Percentiles rank a stretch among this genome's conserved stretches.
Conservation (phyloP, 106 monocot species). For the Dioscorea dumetorum region DNA sequence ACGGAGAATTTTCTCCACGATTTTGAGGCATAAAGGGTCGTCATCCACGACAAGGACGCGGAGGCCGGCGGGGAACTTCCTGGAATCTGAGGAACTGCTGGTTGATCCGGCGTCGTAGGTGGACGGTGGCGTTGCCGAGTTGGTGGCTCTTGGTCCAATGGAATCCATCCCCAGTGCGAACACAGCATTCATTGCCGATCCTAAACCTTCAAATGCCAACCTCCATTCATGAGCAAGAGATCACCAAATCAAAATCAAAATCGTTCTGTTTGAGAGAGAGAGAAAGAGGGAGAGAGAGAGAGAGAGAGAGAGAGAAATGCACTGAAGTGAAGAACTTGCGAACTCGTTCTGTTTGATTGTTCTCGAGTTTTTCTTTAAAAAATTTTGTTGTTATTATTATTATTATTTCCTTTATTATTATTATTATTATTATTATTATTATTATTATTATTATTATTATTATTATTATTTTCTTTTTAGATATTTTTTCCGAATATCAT, state of each 20-base stretch:
- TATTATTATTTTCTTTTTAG: too few species aligned
- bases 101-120: too few species aligned
- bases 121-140: too few species aligned
- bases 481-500: too few species aligned
- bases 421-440: too few species aligned
- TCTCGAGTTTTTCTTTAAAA: too few species aligned
- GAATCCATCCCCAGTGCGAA: background rate
- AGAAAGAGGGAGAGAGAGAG: background rate
- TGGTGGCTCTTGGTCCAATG: background rate
- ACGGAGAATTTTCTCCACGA: constrained; percentile 8
- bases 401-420: too few species aligned
- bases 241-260: background rate
- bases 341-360: constrained; percentile 3
- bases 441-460: too few species aligned
- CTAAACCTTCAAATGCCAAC: background rate
- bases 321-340: background rate
- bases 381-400: too few species aligned
- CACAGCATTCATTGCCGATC: background rate
- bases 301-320: background rate
- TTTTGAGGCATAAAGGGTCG: constrained; percentile 11
- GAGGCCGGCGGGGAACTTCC: constrained; percentile 11
- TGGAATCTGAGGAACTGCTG: too few species aligned
- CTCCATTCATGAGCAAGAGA: background rate
- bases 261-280: too few species aligned
- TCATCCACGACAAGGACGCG: constrained; percentile 11